Base-by-base conservation (phyloP, 2,329 filamentous ascomycete species). In the Tolypocladium paradoxum region DNA sequence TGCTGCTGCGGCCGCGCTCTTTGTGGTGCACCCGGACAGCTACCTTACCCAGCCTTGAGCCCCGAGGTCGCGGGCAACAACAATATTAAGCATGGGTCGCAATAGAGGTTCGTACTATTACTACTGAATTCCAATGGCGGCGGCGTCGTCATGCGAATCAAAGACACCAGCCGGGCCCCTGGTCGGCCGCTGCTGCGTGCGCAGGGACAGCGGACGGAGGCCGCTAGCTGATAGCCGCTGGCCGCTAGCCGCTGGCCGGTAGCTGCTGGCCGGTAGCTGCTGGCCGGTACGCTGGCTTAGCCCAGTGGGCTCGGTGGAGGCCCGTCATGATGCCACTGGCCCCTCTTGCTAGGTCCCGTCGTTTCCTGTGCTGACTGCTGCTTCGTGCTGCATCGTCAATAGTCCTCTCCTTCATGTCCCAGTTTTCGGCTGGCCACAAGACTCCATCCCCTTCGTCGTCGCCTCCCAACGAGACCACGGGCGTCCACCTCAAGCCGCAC, bases 371-470 rank as follows among this genome's bases (percentile, higher is more conserved):
- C 38, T 38, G 40, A 51, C 53, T 38, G 14, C 33, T 53, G 49
- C 29, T 52, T 38, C 33, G 27, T 47, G 12, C 11, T 49, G 22
- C 48, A 33, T 48, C 33, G 22, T 35, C 33, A 53, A 58, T 68
- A 95, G 90, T 95, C 54, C 77, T 90, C 62, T 95, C 89, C 62
- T 95, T 95, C 72, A 92, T 95, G 80, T 90, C 87, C 69, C 83
- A 85, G 72, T 84, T 88, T 75, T 86, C 85, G 60, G 74, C 73
- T 59, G 69, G 71, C 55, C 69, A 73, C 62, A 74, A 73, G 57
- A 69, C 70, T 58, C 70, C 74, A 38, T 71, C 74, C 27, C 71
- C 73, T 53, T 67, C 73, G 53, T 70, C 72, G 37, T 75, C 75
- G 47, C 73, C 75, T 54, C 68, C 72, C 50, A 62, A 63, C 63